Percentiles rank a stretch among this genome's conserved stretches.
Evolutionary conservation across 139 green algal species (phyloP).

Genomic region (Micromonas pusilla): DNA sequence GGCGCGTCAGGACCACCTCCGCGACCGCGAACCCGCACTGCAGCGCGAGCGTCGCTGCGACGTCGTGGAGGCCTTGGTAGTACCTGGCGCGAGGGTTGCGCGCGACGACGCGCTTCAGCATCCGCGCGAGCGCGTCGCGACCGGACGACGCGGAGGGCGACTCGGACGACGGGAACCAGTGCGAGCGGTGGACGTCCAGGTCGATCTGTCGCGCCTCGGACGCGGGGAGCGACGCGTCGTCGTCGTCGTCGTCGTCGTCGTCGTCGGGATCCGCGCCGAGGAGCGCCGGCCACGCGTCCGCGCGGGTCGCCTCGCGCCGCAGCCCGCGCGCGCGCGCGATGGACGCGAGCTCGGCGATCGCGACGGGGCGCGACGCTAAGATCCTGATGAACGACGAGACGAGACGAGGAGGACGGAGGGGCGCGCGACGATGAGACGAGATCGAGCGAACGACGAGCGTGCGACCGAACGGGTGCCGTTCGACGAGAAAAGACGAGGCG

Average conservation of each 20-base stretch:
- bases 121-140: not conserved
- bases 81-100: constrained; percentile 7
- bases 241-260: not conserved
- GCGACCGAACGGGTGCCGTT: too few species aligned
- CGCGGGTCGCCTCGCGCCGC: not conserved
- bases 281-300: constrained; percentile 12
- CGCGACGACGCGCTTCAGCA: not conserved
- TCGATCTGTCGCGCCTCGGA: not conserved
- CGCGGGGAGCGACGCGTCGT: not conserved
- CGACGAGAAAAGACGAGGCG: too few species aligned
- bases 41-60: constrained; percentile 25
- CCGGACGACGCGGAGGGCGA: not conserved
- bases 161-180: not conserved
- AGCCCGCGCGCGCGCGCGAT: not conserved
- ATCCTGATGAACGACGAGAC: not conserved
- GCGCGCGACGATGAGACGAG: too few species aligned
- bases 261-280: not conserved
- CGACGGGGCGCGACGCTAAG: not conserved
- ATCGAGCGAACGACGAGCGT: too few species aligned
- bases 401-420: not conserved
- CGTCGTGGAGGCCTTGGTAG: constrained; percentile 37
- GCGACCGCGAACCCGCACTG: not conserved
- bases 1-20: constrained; percentile 9
- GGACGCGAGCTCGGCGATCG: not conserved
- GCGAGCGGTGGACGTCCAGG: not conserved